Percentiles rank a stretch among this genome's conserved stretches.
Conservation (phyloP, 179 eudicot genomes). For the Beta lomatogona region DNA sequence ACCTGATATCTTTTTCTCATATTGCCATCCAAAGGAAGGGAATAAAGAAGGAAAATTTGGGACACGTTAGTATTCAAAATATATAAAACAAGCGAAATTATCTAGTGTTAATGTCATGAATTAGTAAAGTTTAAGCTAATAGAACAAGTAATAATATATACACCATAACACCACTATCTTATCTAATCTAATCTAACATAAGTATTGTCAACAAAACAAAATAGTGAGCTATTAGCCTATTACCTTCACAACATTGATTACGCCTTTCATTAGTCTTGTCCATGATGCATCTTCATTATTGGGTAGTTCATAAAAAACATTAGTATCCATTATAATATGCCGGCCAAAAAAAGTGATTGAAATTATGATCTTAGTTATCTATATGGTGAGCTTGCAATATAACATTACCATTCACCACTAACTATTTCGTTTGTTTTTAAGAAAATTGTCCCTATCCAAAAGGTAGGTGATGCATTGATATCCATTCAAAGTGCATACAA, state of each 20-base stretch:
- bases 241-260: conserved; percentile 24
- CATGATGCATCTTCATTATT: conserved; percentile 13
- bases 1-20: conserved; percentile 6
- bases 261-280: conserved; percentile 22
- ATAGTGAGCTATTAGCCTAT: conserved; percentile 25
- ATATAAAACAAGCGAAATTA: no score
- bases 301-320: conserved; percentile 22
- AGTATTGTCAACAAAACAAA: conserved; percentile 27
- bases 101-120: background rate
- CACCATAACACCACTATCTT: background rate
- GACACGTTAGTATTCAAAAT: conserved; percentile 24
- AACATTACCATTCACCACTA: background rate
- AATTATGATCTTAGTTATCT: background rate
- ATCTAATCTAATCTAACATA: conserved; percentile 21
- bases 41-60: conserved; percentile 23
- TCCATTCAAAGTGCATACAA: conserved; percentile 12
- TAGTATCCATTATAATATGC: conserved; percentile 11
- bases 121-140: conserved; percentile 26
- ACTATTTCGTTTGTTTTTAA: background rate
- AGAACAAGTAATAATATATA: background rate
- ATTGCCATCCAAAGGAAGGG: conserved; percentile 21
- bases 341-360: conserved; percentile 2
- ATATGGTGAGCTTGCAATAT: conserved; percentile 3
- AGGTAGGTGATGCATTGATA: background rate
- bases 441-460: background rate